phyloP scores from a whole-genome alignment of 495 filamentous ascomycete species.

The Hamigera avellanea region DNA sequence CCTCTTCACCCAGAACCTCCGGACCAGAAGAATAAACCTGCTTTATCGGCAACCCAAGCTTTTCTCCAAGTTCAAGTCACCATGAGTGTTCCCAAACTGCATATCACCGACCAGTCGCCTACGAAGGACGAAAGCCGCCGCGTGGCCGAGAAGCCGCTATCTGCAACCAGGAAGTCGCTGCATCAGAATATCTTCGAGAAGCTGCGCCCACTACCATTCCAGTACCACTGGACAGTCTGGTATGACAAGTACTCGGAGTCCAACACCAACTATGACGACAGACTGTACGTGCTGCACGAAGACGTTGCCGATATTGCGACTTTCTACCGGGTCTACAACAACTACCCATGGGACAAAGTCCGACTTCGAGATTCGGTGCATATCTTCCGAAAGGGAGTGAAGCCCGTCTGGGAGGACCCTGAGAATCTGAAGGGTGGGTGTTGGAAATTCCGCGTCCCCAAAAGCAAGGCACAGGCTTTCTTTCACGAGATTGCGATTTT shows the following conservation, averaged over 20 bases:
- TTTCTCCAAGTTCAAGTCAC: no score
- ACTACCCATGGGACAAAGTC: slow-evolving; percentile 66
- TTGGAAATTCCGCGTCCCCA: slow-evolving; percentile 81
- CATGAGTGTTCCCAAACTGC: slow-evolving; percentile 11
- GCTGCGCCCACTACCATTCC: slow-evolving; percentile 38
- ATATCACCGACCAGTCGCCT: slow-evolving; percentile 8
- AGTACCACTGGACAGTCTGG: slow-evolving; percentile 47
- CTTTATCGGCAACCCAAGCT: no score
- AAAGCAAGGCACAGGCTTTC: slow-evolving; percentile 57
- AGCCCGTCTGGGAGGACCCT: slow-evolving; percentile 84
- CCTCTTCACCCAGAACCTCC: no score
- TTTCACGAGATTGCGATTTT: slow-evolving; percentile 72
- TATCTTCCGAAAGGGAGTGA: slow-evolving; percentile 77
- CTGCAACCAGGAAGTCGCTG: slow-evolving; percentile 18
- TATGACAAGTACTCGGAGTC: slow-evolving; percentile 37
- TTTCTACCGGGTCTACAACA: slow-evolving; percentile 87
- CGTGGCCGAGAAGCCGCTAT: slow-evolving; percentile 1
- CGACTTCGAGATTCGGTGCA: slow-evolving; percentile 74
- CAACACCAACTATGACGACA: slow-evolving; percentile 43
- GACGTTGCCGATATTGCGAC: slow-evolving; percentile 65
- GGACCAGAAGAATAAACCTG: no score
- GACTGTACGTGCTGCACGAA: slow-evolving; percentile 53
- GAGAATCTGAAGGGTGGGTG: slow-evolving; percentile 70
- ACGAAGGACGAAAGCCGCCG: not conserved
- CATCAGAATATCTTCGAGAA: slow-evolving; percentile 31